Percentiles rank a stretch among this genome's conserved stretches.
Conservation (phyloP, 176 grass and related monocot species). For the Alloteropsis semialata region DNA sequence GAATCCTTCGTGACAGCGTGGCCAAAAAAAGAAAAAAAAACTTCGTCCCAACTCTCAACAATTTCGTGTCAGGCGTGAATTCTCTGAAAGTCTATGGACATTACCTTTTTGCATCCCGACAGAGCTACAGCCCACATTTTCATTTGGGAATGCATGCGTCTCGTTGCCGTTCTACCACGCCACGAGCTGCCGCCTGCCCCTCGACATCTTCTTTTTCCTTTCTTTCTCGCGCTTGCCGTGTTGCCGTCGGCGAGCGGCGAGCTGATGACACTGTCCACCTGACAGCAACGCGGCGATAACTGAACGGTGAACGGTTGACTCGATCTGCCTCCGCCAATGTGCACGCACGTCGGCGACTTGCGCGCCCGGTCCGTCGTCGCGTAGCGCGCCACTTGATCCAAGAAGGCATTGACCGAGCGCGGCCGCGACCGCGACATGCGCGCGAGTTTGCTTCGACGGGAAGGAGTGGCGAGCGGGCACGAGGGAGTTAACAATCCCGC, state of each 20-base stretch:
- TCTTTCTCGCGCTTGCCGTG: slow-evolving; percentile 5
- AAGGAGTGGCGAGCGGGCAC: background rate
- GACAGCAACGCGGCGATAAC: background rate
- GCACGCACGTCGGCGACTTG: slow-evolving; percentile 16
- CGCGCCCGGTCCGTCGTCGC: background rate
- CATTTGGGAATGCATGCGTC: background rate
- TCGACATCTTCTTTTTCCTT: background rate
- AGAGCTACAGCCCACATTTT: background rate
- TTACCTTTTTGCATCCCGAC: background rate
- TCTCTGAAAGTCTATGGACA: too few species aligned
- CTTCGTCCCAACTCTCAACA: background rate
- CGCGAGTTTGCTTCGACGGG: background rate
- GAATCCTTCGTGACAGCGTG: background rate
- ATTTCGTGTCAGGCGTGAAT: background rate
- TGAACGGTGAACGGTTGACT: slow-evolving; percentile 26
- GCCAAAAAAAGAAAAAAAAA: background rate
- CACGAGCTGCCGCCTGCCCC: background rate
- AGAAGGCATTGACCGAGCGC: background rate
- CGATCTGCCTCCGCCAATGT: background rate
- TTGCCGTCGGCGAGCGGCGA: background rate
- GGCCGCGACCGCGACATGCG: background rate
- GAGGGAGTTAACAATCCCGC: slow-evolving; percentile 9
- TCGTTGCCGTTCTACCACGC: background rate
- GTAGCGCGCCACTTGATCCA: background rate
- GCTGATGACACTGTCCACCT: background rate